phyloP scores from a whole-genome alignment of 495 filamentous ascomycete species.

The Paragyromitra xinjiangensis region DNA sequence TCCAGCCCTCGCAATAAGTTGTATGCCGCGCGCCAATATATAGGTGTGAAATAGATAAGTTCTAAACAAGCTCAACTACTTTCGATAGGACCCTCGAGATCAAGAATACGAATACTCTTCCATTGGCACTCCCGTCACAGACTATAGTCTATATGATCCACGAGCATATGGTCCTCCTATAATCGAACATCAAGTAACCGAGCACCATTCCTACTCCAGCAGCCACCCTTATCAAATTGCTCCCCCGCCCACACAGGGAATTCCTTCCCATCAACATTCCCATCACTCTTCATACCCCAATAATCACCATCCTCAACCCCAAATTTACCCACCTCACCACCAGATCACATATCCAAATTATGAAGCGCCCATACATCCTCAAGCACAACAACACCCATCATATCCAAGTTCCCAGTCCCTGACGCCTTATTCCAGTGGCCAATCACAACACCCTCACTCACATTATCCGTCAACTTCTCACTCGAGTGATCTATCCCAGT shows the following conservation, averaged over 20 bases:
- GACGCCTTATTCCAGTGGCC: slow-evolving; percentile 53
- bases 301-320: slow-evolving; percentile 39
- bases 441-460: slow-evolving; percentile 48
- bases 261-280: slow-evolving; percentile 38
- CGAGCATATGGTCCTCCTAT: slow-evolving; percentile 50
- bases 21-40: slow-evolving; percentile 8
- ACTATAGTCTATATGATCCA: slow-evolving; percentile 54
- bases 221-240: slow-evolving; percentile 45
- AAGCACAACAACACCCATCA: slow-evolving; percentile 44
- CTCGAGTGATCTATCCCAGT: slow-evolving; percentile 55
- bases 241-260: slow-evolving; percentile 35
- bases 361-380: slow-evolving; percentile 44
- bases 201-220: slow-evolving; percentile 44
- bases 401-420: slow-evolving; percentile 52
- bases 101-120: slow-evolving; percentile 52
- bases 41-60: slow-evolving; percentile 34
- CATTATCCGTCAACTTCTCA: slow-evolving; percentile 51
- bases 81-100: slow-evolving; percentile 50
- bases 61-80: slow-evolving; percentile 44
- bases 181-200: slow-evolving; percentile 43
- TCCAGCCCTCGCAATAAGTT: slow-evolving; percentile 19
- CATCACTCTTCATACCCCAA: slow-evolving; percentile 46
- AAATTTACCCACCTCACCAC: slow-evolving; percentile 49
- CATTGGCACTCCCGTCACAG: slow-evolving; percentile 47
- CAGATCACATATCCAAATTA: slow-evolving; percentile 51